A percentile compares a stretch with the other conserved stretches of the same genome.
Conservation (phyloP, 2,329 filamentous ascomycete species). For the Colletotrichum chlorophyti region DNA sequence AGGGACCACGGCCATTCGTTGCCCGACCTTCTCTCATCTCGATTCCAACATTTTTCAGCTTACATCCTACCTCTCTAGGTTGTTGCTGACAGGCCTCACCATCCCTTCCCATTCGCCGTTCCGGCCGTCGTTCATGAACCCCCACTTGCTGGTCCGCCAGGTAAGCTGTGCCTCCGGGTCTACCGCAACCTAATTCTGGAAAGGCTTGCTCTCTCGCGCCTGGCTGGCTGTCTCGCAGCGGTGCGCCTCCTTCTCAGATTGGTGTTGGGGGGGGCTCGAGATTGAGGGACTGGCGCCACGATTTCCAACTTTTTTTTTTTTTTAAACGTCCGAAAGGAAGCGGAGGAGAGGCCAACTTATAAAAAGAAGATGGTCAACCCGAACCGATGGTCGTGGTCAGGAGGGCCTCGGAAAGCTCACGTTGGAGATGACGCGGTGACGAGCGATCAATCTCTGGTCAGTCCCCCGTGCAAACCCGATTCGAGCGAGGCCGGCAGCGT, state of each 20-base stretch:
- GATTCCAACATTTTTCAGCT: background rate
- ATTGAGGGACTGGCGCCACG: background rate
- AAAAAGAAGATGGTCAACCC: conserved; percentile 17
- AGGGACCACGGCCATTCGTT: background rate
- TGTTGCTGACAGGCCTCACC: background rate
- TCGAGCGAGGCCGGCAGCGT: background rate
- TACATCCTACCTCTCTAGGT: too few relatives aligned
- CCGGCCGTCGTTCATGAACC: conserved; percentile 3
- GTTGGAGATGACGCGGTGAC: background rate
- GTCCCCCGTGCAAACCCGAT: background rate
- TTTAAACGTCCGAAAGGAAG: too few relatives aligned
- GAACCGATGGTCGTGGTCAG: conserved; percentile 27
- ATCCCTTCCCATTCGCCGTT: conserved; percentile 10
- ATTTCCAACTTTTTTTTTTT: background rate
- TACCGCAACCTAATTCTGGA: background rate
- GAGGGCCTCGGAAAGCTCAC: conserved; percentile 3
- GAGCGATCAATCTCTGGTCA: conserved; percentile 3
- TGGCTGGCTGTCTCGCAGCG: conserved; percentile 10
- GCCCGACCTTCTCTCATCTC: background rate
- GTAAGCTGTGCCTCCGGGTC: background rate
- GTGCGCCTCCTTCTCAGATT: background rate
- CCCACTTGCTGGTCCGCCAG: background rate
- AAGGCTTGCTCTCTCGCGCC: background rate
- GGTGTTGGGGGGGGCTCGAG: too few relatives aligned
- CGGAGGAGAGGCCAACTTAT: background rate